Conservation (phyloP, 2,329 filamentous ascomycete species). For the Penicillium sp. region DNA sequence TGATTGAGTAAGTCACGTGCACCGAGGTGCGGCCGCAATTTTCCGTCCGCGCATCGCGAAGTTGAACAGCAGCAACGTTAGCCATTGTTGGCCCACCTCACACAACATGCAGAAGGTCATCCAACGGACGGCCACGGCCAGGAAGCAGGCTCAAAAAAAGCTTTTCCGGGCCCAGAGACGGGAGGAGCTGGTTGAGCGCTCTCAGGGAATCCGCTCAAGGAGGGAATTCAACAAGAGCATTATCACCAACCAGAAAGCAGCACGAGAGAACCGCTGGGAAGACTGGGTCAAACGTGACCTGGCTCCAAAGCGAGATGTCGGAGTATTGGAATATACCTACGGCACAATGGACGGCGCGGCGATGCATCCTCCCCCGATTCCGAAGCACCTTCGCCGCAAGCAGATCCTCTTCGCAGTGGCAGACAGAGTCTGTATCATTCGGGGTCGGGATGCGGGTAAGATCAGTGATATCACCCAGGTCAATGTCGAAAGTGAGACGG, state of each 20-base stretch:
- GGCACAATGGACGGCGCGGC: conserved; percentile 52
- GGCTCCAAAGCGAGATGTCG: conserved; percentile 72
- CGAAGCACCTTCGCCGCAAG: conserved; percentile 38
- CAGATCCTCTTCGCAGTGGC: conserved; percentile 63
- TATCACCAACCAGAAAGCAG: conserved; percentile 44
- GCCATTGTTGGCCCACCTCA: conserved; percentile 32
- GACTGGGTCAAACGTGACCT: conserved; percentile 77
- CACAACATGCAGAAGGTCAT: conserved; percentile 68
- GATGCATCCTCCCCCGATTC: conserved; percentile 40
- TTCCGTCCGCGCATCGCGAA: conserved; percentile 21
- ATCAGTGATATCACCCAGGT: conserved; percentile 70
- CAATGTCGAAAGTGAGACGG: conserved; percentile 53
- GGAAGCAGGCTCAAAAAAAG: conserved; percentile 58
- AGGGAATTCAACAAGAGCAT: conserved; percentile 34
- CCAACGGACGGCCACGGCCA: conserved; percentile 63
- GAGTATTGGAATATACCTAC: conserved; percentile 56
- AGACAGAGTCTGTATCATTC: conserved; percentile 79
- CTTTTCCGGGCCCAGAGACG: conserved; percentile 45
- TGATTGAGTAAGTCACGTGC: conserved; percentile 13
- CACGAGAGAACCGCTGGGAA: conserved; percentile 62
- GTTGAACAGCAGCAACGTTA: conserved; percentile 20
- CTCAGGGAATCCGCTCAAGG: conserved; percentile 26
- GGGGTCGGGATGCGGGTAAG: conserved; percentile 76
- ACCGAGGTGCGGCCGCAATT: conserved; percentile 23
- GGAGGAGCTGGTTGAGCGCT: conserved; percentile 40